A percentile compares a stretch with the other conserved stretches of the same genome.
phyloP scores from a whole-genome alignment of 306 rosid species.

The Malus asiatica region DNA sequence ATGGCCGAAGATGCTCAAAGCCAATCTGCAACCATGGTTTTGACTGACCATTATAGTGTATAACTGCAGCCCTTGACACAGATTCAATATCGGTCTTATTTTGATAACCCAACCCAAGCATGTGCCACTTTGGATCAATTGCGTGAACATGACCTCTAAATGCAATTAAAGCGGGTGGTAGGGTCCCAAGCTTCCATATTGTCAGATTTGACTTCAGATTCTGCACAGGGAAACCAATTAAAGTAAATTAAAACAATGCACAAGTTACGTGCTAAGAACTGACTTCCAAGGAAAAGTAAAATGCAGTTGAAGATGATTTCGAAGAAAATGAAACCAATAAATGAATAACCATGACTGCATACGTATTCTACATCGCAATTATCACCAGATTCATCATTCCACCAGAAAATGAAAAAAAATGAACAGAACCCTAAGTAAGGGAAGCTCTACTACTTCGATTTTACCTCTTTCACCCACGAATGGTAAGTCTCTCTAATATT shows the following conservation, averaged over 20 bases:
- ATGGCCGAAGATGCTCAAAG: constrained; percentile 93
- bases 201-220: constrained; percentile 80
- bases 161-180: constrained; percentile 97
- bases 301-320: background rate
- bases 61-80: constrained; percentile 79
- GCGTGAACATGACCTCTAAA: constrained; percentile 84
- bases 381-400: background rate
- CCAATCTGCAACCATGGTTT: constrained; percentile 98
- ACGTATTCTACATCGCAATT: background rate
- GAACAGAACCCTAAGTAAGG: background rate
- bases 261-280: background rate
- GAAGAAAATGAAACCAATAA: background rate
- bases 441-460: background rate
- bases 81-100: constrained; percentile 55
- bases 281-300: background rate
- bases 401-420: background rate
- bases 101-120: constrained; percentile 99
- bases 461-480: constrained; percentile 92
- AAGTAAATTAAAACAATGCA: background rate
- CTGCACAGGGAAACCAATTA: constrained; percentile 37
- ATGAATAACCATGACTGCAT: background rate
- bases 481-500: constrained; percentile 77
- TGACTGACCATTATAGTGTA: constrained; percentile 96
- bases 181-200: constrained; percentile 96
- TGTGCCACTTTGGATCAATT: constrained; percentile 85